Evolutionary conservation across 208 protist genomes (phyloP).

Genomic region (Leishmania amazonensis): DNA sequence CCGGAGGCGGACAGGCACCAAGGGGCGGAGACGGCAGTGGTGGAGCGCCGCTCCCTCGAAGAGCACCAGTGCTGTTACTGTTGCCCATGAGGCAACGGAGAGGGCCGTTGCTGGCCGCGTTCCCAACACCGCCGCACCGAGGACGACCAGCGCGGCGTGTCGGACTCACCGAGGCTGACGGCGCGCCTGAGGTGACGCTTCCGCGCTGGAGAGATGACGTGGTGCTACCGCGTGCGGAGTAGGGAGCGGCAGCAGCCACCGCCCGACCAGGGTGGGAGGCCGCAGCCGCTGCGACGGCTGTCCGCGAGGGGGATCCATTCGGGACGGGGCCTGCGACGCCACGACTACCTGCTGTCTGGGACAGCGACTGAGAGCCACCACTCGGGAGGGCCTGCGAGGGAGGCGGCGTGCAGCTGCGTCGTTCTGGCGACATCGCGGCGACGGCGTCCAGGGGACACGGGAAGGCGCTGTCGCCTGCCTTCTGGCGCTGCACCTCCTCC

Average conservation of each 20-base stretch:
- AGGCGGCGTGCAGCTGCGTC: conserved; percentile 12
- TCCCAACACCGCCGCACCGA: background rate
- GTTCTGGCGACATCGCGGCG: background rate
- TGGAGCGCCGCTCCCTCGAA: conserved; percentile 1
- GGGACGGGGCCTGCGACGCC: background rate
- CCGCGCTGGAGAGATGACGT: conserved; percentile 25
- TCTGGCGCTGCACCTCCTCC: background rate
- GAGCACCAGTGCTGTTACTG: background rate
- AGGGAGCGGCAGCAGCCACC: background rate
- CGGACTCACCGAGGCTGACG: conserved; percentile 21
- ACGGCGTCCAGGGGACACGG: background rate
- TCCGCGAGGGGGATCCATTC: conserved; percentile 6
- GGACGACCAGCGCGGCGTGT: conserved; percentile 13
- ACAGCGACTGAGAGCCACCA: background rate
- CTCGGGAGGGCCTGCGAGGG: background rate
- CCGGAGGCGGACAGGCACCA: background rate
- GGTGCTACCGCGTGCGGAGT: conserved; percentile 28
- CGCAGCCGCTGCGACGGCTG: background rate
- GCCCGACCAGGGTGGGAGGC: background rate
- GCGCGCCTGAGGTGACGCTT: conserved; percentile 15
- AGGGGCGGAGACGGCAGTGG: conserved; percentile 2
- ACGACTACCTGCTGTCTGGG: background rate
- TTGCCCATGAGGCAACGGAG: conserved; percentile 8
- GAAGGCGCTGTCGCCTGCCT: background rate
- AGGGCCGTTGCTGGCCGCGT: background rate